Base-by-base conservation (phyloP, 116 monocot genomes). In the Zostera marina region DNA sequence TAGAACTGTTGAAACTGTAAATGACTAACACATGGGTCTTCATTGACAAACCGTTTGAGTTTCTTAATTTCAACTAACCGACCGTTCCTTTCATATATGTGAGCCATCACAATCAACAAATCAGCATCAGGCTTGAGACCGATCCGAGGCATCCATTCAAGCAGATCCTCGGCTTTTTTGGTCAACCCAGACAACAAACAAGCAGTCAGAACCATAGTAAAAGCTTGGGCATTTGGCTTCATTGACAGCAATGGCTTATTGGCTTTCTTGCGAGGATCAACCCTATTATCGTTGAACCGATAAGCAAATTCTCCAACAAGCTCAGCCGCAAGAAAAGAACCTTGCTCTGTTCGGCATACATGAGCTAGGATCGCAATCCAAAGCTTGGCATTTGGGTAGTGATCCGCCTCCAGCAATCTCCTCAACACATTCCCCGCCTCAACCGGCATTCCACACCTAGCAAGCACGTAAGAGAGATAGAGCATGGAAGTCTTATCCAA, bases 61-160 rank as follows among this genome's bases (percentile, higher is more conserved):
- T 91, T 87, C 71, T 66, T 81, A n/a, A 99, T 66, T 49, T 99
- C 91, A 70, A 77, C 75, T 63, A 67, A 58, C 52, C 62, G 71
- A 25, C 91, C 91, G 63, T 99, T 99, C 49, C 66, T 83, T 52
- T 99, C 99, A 75, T 83, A 86, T 61, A 99, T 68, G 46, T 54
- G 68, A 61, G 91, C 91, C 83, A 87, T 91, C n/a, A 74, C 49
- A 58, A 99, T 77, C 41, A 99, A 63, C 47, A 91, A 70, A 12
- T 60, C 63, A 14, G 59, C 63, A 58, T 83, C 75, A 56, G 83
- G 61, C 71, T 74, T 86, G 56, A 91, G 66, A 2, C 83, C 80
- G 22, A 99, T 59, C 44, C 73, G 74, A 25, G 91, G 90, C 77
- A 99, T 86, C 54, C 91, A 55, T 44, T 91, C 87, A 44, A 99